phyloP scores from a whole-genome alignment of 2,329 filamentous ascomycete species.

The Malbranchea cinnamomea region DNA sequence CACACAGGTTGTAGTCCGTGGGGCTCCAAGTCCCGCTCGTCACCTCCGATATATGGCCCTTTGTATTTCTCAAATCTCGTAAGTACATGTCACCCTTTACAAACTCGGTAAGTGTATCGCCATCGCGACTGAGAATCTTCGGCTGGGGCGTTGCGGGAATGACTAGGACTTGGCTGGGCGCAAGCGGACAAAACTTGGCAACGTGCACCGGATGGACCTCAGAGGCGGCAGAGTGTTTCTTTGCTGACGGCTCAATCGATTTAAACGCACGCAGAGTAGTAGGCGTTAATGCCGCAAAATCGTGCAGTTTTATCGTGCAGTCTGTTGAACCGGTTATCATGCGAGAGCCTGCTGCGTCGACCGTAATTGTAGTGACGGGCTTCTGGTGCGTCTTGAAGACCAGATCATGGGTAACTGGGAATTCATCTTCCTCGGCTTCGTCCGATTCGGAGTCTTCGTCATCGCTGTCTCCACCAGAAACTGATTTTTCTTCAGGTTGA shows the following conservation, averaged over 20 bases:
- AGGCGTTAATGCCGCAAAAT: constrained; percentile 90
- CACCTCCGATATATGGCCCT: constrained; percentile 87
- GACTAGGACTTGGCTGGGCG: constrained; percentile 68
- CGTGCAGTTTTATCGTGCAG: constrained; percentile 81
- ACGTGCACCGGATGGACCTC: constrained; percentile 84
- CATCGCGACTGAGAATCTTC: constrained; percentile 77
- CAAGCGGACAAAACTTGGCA: constrained; percentile 70
- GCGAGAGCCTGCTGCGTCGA: constrained; percentile 73
- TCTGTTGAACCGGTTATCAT: constrained; percentile 85
- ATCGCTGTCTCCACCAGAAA: constrained; percentile 24
- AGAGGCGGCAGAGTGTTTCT: constrained; percentile 53
- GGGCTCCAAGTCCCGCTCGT: constrained; percentile 87
- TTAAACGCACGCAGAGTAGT: constrained; percentile 90
- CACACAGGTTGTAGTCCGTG: constrained; percentile 65
- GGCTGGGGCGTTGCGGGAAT: constrained; percentile 81
- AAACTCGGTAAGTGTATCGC: constrained; percentile 72
- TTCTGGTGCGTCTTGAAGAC: constrained; percentile 84
- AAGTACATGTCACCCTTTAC: constrained; percentile 98
- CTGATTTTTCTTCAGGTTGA: constrained; percentile 15
- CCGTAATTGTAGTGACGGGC: constrained; percentile 65
- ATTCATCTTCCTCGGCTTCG: constrained; percentile 68
- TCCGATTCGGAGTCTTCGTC: constrained; percentile 46
- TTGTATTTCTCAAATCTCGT: constrained; percentile 93
- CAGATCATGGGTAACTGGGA: constrained; percentile 83
- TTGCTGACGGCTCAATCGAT: constrained; percentile 70